Percentiles rank a stretch among this genome's conserved stretches.
phyloP scores from a whole-genome alignment of 192 early-diverging fungal species.

The Chytriomyces sp. region DNA sequence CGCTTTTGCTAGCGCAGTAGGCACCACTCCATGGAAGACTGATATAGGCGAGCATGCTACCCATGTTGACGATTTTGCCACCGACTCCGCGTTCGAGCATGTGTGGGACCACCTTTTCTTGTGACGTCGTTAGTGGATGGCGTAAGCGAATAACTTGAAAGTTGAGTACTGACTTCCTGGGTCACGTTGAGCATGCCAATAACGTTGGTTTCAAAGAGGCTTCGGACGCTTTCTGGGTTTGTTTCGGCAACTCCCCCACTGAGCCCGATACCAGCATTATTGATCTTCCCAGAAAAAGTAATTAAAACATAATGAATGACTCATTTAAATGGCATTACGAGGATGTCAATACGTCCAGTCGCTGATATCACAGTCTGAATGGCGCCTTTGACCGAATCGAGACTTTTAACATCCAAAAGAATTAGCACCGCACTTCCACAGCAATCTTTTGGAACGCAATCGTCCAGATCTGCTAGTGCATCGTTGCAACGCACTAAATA shows the following conservation, averaged over 20 bases:
- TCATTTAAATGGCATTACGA: not conserved
- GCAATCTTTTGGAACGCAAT: not conserved
- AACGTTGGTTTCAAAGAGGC: constrained; percentile 31
- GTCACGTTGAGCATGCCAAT: constrained; percentile 14
- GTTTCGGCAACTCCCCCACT: constrained; percentile 26
- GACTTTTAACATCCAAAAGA: constrained; percentile 28
- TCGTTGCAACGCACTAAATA: not conserved
- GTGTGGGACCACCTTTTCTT: constrained; percentile 22
- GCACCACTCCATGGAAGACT: constrained; percentile 25
- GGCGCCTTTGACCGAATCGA: constrained; percentile 10
- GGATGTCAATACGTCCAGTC: constrained; percentile 28
- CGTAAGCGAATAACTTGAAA: not conserved
- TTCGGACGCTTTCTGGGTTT: not conserved
- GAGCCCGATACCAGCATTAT: constrained; percentile 37
- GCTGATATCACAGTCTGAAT: constrained; percentile 9
- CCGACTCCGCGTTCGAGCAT: constrained; percentile 12
- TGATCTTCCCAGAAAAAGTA: constrained; percentile 9
- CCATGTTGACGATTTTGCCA: constrained; percentile 16
- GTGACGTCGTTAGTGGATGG: not conserved
- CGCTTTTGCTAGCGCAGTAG: constrained; percentile 30
- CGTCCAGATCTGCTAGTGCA: not conserved
- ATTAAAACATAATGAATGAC: not conserved
- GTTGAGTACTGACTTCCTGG: constrained; percentile 21
- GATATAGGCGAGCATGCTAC: constrained; percentile 34
- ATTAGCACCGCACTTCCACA: constrained; percentile 15